Percentiles rank a stretch among this genome's conserved stretches.
These are phyloP conservation scores for Tritrichomonas musculus DNA, from an alignment of 208 protist genomes.

Conservation along the genomic window DNA sequence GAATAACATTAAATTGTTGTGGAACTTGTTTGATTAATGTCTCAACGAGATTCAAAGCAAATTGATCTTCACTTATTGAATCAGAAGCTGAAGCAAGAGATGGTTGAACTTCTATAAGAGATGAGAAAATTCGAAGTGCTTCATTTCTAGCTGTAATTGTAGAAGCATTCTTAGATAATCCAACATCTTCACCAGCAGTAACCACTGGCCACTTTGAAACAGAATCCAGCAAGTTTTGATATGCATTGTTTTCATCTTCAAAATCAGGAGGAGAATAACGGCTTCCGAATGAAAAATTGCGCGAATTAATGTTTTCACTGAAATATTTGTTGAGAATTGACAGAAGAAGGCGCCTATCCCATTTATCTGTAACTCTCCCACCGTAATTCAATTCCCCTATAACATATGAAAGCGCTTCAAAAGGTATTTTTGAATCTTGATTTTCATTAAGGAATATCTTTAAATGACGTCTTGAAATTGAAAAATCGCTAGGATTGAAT, in stretches of 20 bases:
- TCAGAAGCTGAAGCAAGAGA: neutral
- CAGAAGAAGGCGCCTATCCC: constrained; percentile 86
- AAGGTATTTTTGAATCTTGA: constrained; percentile 71
- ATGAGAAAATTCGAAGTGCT: neutral
- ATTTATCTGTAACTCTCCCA: constrained; percentile 95
- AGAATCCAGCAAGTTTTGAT: neutral
- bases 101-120: neutral
- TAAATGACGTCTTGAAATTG: constrained; percentile 80
- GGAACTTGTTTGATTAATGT: neutral
- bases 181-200: neutral
- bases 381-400: constrained; percentile 99
- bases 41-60: neutral
- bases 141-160: neutral
- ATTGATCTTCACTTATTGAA: neutral
- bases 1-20: neutral
- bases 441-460: constrained; percentile 80
- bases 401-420: constrained; percentile 94
- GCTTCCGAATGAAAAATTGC: neutral
- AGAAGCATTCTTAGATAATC: neutral
- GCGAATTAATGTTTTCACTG: neutral
- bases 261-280: neutral
- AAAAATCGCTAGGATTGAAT: constrained; percentile 94
- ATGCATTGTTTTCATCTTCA: neutral
- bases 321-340: constrained; percentile 69
- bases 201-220: neutral